Conservation (phyloP, 176 grass and related monocot species). For the Thalia dealbata region DNA sequence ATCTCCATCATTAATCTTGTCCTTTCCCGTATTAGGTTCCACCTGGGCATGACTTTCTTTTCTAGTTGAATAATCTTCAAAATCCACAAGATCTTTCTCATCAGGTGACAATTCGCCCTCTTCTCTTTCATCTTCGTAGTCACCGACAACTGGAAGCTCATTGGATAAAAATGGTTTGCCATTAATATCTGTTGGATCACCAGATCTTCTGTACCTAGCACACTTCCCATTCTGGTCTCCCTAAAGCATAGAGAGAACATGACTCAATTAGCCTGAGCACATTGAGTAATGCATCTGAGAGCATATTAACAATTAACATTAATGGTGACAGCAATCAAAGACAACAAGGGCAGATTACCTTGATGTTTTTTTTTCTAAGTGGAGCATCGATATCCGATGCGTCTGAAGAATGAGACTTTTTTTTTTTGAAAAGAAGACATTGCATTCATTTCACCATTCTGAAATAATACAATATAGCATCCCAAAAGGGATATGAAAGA, state of each 20-base stretch:
- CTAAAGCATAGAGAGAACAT: constrained; percentile 17
- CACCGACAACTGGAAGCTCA: constrained; percentile 38
- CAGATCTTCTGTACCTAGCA: constrained; percentile 26
- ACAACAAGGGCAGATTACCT: not conserved
- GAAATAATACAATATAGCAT: no score
- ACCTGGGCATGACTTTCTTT: constrained; percentile 26
- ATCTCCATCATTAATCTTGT: constrained; percentile 67
- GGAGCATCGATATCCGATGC: not conserved
- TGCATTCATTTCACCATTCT: no score
- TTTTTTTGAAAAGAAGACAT: no score
- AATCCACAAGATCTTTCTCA: constrained; percentile 61
- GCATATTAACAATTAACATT: no score
- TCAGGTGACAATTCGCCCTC: constrained; percentile 93
- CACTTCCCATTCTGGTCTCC: constrained; percentile 20
- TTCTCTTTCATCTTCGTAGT: constrained; percentile 73
- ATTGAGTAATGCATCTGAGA: not conserved
- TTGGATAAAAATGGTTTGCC: constrained; percentile 29
- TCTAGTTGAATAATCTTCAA: constrained; percentile 31
- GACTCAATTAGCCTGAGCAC: not conserved
- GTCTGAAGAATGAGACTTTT: not conserved
- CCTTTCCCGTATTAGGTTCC: constrained; percentile 56
- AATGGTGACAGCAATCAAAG: not conserved
- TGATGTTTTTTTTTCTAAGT: not conserved
- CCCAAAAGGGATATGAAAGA: no score
- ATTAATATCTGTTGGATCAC: constrained; percentile 25